Evolutionary conservation across 2,329 filamentous ascomycete species (phyloP).

Genomic region (Lasiodiplodia sp.): DNA sequence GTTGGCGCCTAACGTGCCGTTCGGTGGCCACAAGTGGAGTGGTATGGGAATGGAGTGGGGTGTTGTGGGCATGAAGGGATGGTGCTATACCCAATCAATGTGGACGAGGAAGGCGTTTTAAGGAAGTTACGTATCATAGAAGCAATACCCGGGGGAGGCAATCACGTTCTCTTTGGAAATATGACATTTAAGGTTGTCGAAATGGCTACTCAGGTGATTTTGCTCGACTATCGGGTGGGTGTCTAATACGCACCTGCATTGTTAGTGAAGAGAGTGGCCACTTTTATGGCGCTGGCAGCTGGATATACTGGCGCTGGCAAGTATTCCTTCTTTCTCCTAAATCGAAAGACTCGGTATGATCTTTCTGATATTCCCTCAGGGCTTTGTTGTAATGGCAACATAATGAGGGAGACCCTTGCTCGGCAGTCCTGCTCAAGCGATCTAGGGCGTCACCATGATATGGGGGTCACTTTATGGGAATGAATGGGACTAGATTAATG

Average conservation of each 20-base stretch:
- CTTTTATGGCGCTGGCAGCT: too few relatives aligned
- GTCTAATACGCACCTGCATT: too few relatives aligned
- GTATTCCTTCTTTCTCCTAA: too few relatives aligned
- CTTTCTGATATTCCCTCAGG: too few relatives aligned
- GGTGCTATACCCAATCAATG: conserved; percentile 55
- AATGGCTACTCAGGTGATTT: not conserved
- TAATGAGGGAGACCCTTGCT: not conserved
- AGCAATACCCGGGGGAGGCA: not conserved
- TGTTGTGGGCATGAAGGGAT: conserved; percentile 66
- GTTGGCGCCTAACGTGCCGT: conserved; percentile 55
- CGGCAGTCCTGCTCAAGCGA: too few relatives aligned
- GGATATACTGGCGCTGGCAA: not conserved
- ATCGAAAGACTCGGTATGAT: too few relatives aligned
- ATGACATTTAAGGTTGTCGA: not conserved
- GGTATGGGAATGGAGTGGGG: conserved; percentile 68
- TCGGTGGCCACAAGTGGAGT: conserved; percentile 68
- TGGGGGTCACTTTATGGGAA: not conserved
- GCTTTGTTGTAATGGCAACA: not conserved
- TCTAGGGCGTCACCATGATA: too few relatives aligned
- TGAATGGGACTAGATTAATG: not conserved
- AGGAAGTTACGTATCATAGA: not conserved
- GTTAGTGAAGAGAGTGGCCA: too few relatives aligned
- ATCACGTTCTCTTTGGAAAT: not conserved
- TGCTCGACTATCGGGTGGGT: too few relatives aligned
- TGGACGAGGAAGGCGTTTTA: conserved; percentile 24